A percentile compares a stretch with the other conserved stretches of the same genome.
These are phyloP conservation scores for Kazachstania taianensis DNA, from an alignment of 805 yeast species.

Conservation along the genomic window DNA sequence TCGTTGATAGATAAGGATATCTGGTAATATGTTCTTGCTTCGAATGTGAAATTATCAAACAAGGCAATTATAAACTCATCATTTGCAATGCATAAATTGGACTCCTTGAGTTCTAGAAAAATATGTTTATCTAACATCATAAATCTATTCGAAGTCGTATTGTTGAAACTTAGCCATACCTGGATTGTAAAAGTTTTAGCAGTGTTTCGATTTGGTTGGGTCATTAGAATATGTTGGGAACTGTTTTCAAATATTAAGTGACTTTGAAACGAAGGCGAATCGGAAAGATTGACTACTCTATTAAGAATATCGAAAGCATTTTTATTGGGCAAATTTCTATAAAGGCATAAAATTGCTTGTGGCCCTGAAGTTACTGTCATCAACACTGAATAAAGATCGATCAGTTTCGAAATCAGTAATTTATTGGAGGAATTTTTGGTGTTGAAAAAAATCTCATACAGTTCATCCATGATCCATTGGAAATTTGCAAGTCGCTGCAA, in stretches of 20 bases:
- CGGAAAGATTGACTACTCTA: slow-evolving; percentile 10
- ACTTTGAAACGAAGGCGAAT: slow-evolving; percentile 16
- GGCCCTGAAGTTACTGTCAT: slow-evolving; percentile 15
- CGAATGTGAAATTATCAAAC: slow-evolving; percentile 23
- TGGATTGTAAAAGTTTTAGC: background rate
- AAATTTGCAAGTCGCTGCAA: slow-evolving; percentile 14
- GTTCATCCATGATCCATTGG: slow-evolving; percentile 3
- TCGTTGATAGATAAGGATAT: slow-evolving; percentile 11
- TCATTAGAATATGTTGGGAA: slow-evolving; percentile 10
- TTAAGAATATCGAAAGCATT: slow-evolving; percentile 9
- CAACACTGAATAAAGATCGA: slow-evolving; percentile 13
- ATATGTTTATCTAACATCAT: slow-evolving; percentile 18
- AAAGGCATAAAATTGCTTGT: slow-evolving; percentile 14
- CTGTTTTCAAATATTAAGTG: slow-evolving; percentile 24
- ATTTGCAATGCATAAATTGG: slow-evolving; percentile 21
- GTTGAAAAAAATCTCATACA: slow-evolving; percentile 4
- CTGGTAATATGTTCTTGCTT: slow-evolving; percentile 12
- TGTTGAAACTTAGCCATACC: slow-evolving; percentile 24
- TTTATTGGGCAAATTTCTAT: slow-evolving; percentile 6
- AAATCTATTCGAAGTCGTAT: slow-evolving; percentile 22
- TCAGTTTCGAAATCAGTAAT: slow-evolving; percentile 1
- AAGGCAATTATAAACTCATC: slow-evolving; percentile 23
- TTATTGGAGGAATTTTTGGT: background rate
- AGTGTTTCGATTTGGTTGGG: slow-evolving; percentile 6
- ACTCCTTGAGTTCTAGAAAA: slow-evolving; percentile 24